These are phyloP conservation scores for Russula brevipes DNA, from an alignment of 768 basidiomycete genomes.

Conservation along the genomic window DNA sequence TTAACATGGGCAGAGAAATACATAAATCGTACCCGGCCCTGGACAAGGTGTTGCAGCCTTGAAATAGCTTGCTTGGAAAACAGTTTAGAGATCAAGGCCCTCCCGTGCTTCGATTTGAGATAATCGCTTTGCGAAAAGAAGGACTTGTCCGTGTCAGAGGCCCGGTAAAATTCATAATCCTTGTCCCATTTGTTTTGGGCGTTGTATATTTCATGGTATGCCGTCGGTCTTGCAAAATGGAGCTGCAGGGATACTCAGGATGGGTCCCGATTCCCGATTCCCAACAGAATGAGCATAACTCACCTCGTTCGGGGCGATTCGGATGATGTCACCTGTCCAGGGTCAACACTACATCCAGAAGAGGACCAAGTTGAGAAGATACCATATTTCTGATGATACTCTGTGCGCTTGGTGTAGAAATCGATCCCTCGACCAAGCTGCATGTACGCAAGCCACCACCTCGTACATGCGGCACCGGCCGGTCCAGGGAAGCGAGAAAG, in stretches of 20 bases:
- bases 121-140: slow-evolving; percentile 37
- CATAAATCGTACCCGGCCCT: slow-evolving; percentile 28
- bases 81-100: slow-evolving; percentile 34
- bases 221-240: slow-evolving; percentile 5
- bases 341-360: background rate
- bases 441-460: slow-evolving; percentile 15
- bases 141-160: slow-evolving; percentile 36
- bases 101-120: slow-evolving; percentile 31
- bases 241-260: background rate
- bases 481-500: slow-evolving; percentile 14
- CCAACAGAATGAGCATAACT: too few relatives aligned
- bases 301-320: slow-evolving; percentile 17
- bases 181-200: slow-evolving; percentile 34
- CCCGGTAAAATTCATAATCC: slow-evolving; percentile 37
- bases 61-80: slow-evolving; percentile 38
- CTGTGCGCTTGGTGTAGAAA: background rate
- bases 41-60: slow-evolving; percentile 35
- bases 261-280: too few relatives aligned
- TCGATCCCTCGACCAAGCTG: background rate
- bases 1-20: background rate
- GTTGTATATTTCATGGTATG: slow-evolving; percentile 16
- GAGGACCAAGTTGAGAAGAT: too few relatives aligned
- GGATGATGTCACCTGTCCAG: slow-evolving; percentile 5
- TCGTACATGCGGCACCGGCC: slow-evolving; percentile 13
- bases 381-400: slow-evolving; percentile 12